A percentile compares a stretch with the other conserved stretches of the same genome.
phyloP scores from a whole-genome alignment of 2,329 filamentous ascomycete species.

The Blastomyces silverae region DNA sequence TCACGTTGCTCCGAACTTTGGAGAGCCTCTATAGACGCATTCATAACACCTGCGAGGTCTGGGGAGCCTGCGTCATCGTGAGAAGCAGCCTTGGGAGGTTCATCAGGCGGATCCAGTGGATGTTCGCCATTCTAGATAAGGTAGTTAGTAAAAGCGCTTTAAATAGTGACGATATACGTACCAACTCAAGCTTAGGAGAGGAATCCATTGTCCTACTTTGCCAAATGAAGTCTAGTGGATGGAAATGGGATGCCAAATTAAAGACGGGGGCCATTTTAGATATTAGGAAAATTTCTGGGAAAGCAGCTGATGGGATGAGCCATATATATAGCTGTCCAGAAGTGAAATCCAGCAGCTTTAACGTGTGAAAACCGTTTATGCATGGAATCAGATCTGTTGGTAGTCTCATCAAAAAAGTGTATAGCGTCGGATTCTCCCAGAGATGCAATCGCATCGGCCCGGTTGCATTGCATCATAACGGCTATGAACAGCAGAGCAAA shows the following conservation, averaged over 20 bases:
- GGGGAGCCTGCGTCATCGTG: neutral
- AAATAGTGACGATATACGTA: slow-evolving; percentile 3
- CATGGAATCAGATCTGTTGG: neutral
- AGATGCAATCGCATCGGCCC: neutral
- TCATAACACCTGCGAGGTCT: neutral
- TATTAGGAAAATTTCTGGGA: neutral
- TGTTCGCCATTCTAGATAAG: slow-evolving; percentile 1
- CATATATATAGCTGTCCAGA: neutral
- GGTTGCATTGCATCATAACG: neutral
- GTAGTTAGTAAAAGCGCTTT: neutral
- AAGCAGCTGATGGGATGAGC: neutral
- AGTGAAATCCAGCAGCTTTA: neutral
- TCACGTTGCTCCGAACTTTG: slow-evolving; percentile 14
- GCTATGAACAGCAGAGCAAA: neutral
- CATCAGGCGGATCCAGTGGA: neutral
- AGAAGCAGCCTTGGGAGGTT: neutral
- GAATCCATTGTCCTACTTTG: neutral
- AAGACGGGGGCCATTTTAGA: neutral
- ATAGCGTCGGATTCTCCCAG: neutral
- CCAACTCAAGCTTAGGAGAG: neutral
- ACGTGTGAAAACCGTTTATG: neutral
- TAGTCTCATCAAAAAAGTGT: neutral
- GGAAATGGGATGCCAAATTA: neutral
- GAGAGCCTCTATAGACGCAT: slow-evolving; percentile 8
- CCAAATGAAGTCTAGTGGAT: neutral